These are phyloP conservation scores for Pseudovirgaria hyperparasitica DNA, from an alignment of 2,329 filamentous ascomycete species.

Conservation along the genomic window DNA sequence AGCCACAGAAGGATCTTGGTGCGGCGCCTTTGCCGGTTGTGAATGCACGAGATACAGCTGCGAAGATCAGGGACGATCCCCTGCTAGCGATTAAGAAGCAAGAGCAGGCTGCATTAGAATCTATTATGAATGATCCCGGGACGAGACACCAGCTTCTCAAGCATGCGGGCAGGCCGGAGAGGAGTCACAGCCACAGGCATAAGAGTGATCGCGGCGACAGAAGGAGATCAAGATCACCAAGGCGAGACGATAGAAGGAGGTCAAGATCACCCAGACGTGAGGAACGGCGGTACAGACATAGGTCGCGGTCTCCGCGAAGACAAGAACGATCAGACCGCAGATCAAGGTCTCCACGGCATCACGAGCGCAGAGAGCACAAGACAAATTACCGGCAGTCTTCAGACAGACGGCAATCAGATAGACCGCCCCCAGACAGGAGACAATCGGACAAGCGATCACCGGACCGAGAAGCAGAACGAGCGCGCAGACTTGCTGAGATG, in stretches of 20 bases:
- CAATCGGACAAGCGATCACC: slow-evolving; percentile 21
- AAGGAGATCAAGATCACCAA: no score
- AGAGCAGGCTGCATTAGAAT: slow-evolving; percentile 41
- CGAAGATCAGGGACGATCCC: slow-evolving; percentile 84
- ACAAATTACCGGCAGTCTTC: no score
- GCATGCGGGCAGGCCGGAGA: slow-evolving; percentile 1
- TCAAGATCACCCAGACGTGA: slow-evolving; percentile 15
- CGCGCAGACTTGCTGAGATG: no score
- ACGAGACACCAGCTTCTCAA: slow-evolving; percentile 52
- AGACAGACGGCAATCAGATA: no score
- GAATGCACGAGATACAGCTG: slow-evolving; percentile 61
- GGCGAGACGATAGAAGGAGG: slow-evolving; percentile 5
- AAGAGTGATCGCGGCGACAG: slow-evolving; percentile 13
- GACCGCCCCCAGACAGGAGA: no score
- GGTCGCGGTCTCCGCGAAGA: no score
- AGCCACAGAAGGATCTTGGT: slow-evolving; percentile 55
- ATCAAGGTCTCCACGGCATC: no score
- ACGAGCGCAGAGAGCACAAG: no score
- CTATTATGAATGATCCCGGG: slow-evolving; percentile 66
- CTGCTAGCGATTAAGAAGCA: slow-evolving; percentile 86
- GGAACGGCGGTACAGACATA: slow-evolving; percentile 4
- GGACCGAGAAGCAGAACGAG: no score
- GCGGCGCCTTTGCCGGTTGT: slow-evolving; percentile 29
- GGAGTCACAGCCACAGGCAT: slow-evolving; percentile 13
- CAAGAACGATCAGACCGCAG: no score